phyloP scores from a whole-genome alignment of 345 rosid genomes.

The Salix koriyanagi region DNA sequence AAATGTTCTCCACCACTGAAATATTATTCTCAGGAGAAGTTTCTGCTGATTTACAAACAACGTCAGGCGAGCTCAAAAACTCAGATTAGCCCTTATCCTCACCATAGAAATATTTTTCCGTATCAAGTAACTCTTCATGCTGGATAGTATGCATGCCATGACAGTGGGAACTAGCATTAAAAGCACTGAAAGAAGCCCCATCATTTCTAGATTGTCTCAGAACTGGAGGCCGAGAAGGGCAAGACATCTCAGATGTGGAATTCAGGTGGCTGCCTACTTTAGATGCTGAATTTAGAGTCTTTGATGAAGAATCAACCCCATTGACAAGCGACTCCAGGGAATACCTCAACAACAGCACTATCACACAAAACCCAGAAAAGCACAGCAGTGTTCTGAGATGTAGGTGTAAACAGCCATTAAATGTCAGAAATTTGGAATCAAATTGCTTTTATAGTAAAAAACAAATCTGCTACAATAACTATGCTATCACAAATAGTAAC shows the following conservation, averaged over 20 bases:
- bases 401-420: constrained; percentile 18
- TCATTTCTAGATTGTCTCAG: constrained; percentile 39
- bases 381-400: constrained; percentile 1
- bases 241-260: constrained; percentile 21
- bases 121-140: constrained; percentile 30
- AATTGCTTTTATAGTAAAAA: constrained; percentile 5
- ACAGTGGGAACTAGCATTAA: constrained; percentile 6
- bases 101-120: constrained; percentile 29
- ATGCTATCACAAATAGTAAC: not conserved
- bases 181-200: constrained; percentile 19
- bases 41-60: constrained; percentile 13
- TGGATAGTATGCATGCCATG: constrained; percentile 15
- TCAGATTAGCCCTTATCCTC: constrained; percentile 20
- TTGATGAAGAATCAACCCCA: constrained; percentile 42
- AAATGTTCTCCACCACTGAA: constrained; percentile 19
- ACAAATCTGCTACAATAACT: not conserved
- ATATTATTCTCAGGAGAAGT: constrained; percentile 18
- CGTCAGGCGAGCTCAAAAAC: constrained; percentile 13
- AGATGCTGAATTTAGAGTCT: constrained; percentile 36
- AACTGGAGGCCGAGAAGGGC: constrained; percentile 35
- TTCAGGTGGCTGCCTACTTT: constrained; percentile 24
- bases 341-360: constrained; percentile 34
- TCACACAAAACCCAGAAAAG: constrained; percentile 30
- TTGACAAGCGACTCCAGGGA: constrained; percentile 57
- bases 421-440: constrained; percentile 14